These are phyloP conservation scores for Hortiboletus campestris DNA, from an alignment of 768 basidiomycete genomes.

Conservation along the genomic window DNA sequence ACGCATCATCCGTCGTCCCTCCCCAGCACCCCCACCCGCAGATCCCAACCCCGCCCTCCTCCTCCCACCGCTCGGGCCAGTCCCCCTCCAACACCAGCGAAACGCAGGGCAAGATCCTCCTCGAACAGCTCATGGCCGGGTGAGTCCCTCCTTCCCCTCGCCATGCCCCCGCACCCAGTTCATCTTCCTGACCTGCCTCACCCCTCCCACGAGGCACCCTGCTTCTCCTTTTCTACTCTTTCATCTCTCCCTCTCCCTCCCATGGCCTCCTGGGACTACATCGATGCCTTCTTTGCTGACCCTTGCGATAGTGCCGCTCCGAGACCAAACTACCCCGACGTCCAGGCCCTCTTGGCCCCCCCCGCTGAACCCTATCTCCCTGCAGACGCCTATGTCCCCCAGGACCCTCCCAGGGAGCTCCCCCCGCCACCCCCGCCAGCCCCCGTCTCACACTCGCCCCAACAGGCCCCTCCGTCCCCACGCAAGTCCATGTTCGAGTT, in stretches of 20 bases:
- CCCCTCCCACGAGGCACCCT: constrained; percentile 27
- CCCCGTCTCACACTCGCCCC: constrained; percentile 30
- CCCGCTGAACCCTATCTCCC: constrained; percentile 36
- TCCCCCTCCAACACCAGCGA: constrained; percentile 57
- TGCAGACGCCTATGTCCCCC: constrained; percentile 33
- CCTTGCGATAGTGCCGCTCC: constrained; percentile 41
- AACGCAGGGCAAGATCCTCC: constrained; percentile 66
- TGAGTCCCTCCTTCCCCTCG: constrained; percentile 38
- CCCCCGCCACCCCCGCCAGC: constrained; percentile 20
- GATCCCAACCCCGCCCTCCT: constrained; percentile 66
- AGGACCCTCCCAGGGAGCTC: constrained; percentile 27
- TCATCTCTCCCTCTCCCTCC: constrained; percentile 14
- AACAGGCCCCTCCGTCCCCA: constrained; percentile 60
- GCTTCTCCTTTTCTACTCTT: constrained; percentile 21
- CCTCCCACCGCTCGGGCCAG: constrained; percentile 53
- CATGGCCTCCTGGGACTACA: constrained; percentile 35
- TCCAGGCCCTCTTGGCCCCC: constrained; percentile 50
- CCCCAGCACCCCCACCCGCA: no score
- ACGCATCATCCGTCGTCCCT: no score
- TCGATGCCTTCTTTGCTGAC: constrained; percentile 33
- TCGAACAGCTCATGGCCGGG: constrained; percentile 84
- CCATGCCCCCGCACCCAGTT: neutral
- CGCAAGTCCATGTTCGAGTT: constrained; percentile 86
- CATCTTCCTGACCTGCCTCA: constrained; percentile 14
- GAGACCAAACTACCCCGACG: constrained; percentile 51